phyloP scores from a whole-genome alignment of 208 protist genomes.

The Lotmaria passim region DNA sequence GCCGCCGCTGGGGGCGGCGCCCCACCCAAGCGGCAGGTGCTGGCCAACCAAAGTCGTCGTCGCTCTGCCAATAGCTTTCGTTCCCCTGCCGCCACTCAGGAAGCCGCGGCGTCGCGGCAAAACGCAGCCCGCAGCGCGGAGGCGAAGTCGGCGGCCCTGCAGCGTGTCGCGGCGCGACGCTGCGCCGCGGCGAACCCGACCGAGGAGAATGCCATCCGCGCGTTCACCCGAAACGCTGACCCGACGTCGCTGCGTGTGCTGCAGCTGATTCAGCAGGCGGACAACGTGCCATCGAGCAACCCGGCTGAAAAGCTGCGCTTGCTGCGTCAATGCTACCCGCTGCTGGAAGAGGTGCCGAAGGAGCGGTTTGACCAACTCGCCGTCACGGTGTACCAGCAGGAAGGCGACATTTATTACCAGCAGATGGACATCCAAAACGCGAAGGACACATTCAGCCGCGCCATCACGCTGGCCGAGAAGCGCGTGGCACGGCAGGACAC shows the following conservation, averaged over 20 bases:
- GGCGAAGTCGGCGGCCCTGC: conserved; percentile 16
- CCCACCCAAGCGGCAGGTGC: conserved; percentile 28
- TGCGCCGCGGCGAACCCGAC: neutral
- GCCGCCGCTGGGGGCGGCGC: neutral
- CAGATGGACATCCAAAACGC: conserved; percentile 59
- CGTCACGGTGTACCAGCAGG: conserved; percentile 80
- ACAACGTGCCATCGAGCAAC: conserved; percentile 46
- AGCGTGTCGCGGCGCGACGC: conserved; percentile 20
- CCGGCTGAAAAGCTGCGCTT: conserved; percentile 51
- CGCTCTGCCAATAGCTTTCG: conserved; percentile 22
- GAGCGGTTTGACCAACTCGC: conserved; percentile 72
- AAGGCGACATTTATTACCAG: conserved; percentile 71
- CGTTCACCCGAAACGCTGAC: conserved; percentile 57
- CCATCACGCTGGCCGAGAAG: conserved; percentile 80
- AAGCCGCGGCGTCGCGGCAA: conserved; percentile 7
- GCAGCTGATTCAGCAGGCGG: conserved; percentile 62
- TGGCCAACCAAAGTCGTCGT: conserved; percentile 31
- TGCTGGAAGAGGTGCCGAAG: conserved; percentile 63
- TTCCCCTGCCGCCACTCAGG: conserved; percentile 16
- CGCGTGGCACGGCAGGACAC: conserved; percentile 76
- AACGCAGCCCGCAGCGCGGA: neutral
- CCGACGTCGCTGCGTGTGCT: conserved; percentile 62
- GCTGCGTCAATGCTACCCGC: conserved; percentile 68
- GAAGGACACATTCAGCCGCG: conserved; percentile 69
- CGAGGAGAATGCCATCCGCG: conserved; percentile 46